Evolutionary conservation across 352 stramenopile species (phyloP), one percentile per base, ranked within the genome.

Genomic region (Phytophthora tubulina): DNA sequence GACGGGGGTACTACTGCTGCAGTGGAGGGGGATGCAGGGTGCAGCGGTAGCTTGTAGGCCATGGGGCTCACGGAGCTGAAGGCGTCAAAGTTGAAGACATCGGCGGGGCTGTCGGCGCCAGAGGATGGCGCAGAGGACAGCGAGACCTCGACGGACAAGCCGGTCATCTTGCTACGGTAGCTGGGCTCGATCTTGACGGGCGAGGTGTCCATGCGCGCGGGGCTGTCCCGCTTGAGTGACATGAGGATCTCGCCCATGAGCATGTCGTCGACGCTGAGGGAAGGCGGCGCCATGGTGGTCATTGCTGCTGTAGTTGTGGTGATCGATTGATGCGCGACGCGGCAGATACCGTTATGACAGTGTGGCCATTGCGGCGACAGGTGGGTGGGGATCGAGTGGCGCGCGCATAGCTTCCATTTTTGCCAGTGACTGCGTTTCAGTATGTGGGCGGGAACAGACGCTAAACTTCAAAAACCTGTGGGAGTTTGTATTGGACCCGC

Each of bases 171-270:
- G 30, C 51, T 57, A 14, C 84, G 79, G 72, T 88, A 90, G 56
- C 53, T 78, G 45, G 56, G 54, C 21, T 63, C 58, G 17, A 68
- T 46, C 42, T 72, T 73, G 63, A 63, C 21, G 32, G 33, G 27
- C 10, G 2, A 3, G 11, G 64, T 30, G 21, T 63, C 41, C 27
- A 39, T 63, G 48, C 30, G 46, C 31, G 17, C 45, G 57, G 17
- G 51, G 14, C 39, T 38, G 21, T 88, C 77, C 27, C 73, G 72
- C 76, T 90, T 91, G 57, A 93, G 82, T 31, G 86, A 88, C 70
- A 93, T 88, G 72, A 93, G 86, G 73, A 93, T 93, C 75, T 93
- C 84, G 39, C 86, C 82, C 73, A 91, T 90, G 38, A 86, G 82
- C 65, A 93, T 62, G 63, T 92, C 86, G 60, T 93, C 86, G 10